Percentiles rank a stretch among this genome's conserved stretches.
These are phyloP conservation scores for Albatrellus sp. DNA, from an alignment of 1,284 basidiomycete genomes.

Conservation along the genomic window DNA sequence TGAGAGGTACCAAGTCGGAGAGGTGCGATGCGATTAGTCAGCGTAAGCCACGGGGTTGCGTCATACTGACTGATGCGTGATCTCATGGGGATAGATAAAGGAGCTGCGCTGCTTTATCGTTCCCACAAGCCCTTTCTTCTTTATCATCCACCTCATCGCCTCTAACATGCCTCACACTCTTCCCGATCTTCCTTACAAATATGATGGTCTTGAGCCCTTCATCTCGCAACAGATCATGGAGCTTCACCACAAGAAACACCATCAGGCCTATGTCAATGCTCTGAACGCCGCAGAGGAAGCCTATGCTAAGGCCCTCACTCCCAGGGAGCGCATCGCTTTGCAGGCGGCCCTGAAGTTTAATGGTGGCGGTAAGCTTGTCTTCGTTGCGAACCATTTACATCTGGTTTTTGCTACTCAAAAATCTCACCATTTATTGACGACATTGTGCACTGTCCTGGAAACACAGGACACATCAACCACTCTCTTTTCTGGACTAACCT, in stretches of 20 bases:
- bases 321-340: conserved; percentile 76
- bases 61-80: too few relatives aligned
- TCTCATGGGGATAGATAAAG: too few relatives aligned
- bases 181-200: conserved; percentile 82
- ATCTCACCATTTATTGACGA: not conserved
- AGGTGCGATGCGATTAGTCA: too few relatives aligned
- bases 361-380: conserved; percentile 58
- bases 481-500: conserved; percentile 98
- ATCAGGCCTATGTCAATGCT: conserved; percentile 86
- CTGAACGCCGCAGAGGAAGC: conserved; percentile 86
- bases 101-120: too few relatives aligned
- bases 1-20: too few relatives aligned
- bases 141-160: not conserved
- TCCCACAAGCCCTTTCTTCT: too few relatives aligned
- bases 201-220: conserved; percentile 75
- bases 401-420: not conserved
- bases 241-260: conserved; percentile 94
- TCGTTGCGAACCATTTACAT: not conserved
- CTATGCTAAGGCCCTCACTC: conserved; percentile 53
- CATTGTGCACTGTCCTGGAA: not conserved
- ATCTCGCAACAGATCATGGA: conserved; percentile 81
- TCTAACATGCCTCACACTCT: conserved; percentile 41
- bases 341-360: conserved; percentile 87
- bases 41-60: too few relatives aligned
- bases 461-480: conserved; percentile 76